Percentiles rank a stretch among this genome's conserved stretches.
These are phyloP conservation scores for Sarocladium strictum DNA, from an alignment of 2,329 filamentous ascomycete species.

Conservation along the genomic window DNA sequence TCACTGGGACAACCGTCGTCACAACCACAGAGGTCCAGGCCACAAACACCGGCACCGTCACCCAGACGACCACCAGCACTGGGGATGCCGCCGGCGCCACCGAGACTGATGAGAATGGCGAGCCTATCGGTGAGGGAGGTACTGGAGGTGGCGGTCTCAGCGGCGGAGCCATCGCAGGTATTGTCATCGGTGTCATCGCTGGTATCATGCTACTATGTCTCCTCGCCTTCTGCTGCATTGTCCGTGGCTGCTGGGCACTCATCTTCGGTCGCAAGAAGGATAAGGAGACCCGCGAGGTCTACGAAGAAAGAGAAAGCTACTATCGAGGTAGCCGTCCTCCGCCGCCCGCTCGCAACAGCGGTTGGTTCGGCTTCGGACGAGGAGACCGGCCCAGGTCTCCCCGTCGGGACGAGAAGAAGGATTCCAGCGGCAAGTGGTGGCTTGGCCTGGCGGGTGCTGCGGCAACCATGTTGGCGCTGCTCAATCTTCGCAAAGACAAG, in stretches of 20 bases:
- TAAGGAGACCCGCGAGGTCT: slow-evolving; percentile 44
- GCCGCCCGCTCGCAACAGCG: slow-evolving; percentile 43
- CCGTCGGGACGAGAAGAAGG: slow-evolving; percentile 43
- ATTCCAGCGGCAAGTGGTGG: slow-evolving; percentile 43
- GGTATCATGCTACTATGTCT: slow-evolving; percentile 62
- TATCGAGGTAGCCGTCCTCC: slow-evolving; percentile 36
- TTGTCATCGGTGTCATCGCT: slow-evolving; percentile 67
- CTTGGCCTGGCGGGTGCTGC: slow-evolving; percentile 46
- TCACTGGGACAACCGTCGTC: slow-evolving; percentile 46
- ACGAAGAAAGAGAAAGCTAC: slow-evolving; percentile 61
- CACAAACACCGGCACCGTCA: slow-evolving; percentile 41
- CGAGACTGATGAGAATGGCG: slow-evolving; percentile 33
- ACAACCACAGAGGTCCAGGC: slow-evolving; percentile 31
- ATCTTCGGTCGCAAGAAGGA: slow-evolving; percentile 55
- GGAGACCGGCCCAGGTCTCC: slow-evolving; percentile 25
- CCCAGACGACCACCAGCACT: slow-evolving; percentile 40
- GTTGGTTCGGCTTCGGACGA: slow-evolving; percentile 45
- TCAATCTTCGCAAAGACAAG: slow-evolving; percentile 49
- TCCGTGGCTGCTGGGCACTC: slow-evolving; percentile 55
- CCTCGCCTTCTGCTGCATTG: slow-evolving; percentile 70
- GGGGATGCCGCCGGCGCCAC: slow-evolving; percentile 29
- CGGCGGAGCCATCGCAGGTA: slow-evolving; percentile 71
- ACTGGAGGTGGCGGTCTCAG: slow-evolving; percentile 46
- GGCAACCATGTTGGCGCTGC: slow-evolving; percentile 45
- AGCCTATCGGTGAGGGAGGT: slow-evolving; percentile 26